A percentile compares a stretch with the other conserved stretches of the same genome.
Evolutionary conservation across 2,329 filamentous ascomycete species (phyloP).

Genomic region (Elsinoe necatrix): DNA sequence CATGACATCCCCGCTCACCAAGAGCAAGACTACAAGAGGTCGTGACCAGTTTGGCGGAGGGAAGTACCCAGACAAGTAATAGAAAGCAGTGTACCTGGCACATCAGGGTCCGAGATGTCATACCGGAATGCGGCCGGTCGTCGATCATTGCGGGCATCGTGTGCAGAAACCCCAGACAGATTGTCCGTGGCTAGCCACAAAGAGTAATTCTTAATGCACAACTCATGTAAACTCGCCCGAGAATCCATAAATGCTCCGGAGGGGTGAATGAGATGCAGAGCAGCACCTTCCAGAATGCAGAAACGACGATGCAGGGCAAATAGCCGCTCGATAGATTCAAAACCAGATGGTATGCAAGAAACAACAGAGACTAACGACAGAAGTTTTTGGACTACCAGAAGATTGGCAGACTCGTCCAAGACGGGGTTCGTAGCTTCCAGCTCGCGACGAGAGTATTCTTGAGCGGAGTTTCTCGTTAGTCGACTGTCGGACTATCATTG

Average conservation of each 20-base stretch:
- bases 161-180: conserved; percentile 11
- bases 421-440: background rate
- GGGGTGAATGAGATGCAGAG: conserved; percentile 7
- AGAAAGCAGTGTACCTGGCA: conserved; percentile 2
- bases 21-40: background rate
- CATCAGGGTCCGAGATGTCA: conserved; percentile 10
- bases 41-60: conserved; percentile 6
- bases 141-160: conserved; percentile 10
- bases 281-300: background rate
- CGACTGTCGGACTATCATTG: background rate
- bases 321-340: background rate
- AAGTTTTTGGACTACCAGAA: background rate
- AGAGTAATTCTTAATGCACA: conserved; percentile 2
- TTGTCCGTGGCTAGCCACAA: conserved; percentile 10
- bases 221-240: conserved; percentile 1
- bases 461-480: background rate
- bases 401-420: background rate
- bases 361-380: background rate
- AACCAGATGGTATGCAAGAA: background rate
- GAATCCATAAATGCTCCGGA: conserved; percentile 7
- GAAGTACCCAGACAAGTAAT: background rate
- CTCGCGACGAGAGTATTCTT: background rate
- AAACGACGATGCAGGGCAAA: background rate
- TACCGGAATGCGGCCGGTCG: background rate
- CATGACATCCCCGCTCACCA: conserved; percentile 1